Percentiles rank a stretch among this genome's conserved stretches.
Evolutionary conservation across 129 eudicot species (phyloP).

Genomic region (Saposhnikovia divaricata): DNA sequence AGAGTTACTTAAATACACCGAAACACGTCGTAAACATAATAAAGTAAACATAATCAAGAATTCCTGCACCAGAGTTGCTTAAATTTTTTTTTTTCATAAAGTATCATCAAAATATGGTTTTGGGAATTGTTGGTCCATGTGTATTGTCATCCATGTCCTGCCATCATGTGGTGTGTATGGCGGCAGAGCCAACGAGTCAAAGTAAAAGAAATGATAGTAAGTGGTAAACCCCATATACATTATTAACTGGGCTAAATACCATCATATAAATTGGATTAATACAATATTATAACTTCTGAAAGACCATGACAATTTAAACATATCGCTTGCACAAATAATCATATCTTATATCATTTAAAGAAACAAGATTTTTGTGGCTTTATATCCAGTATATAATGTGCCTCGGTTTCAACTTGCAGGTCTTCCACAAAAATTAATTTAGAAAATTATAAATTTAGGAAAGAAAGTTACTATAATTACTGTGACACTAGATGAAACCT

Average conservation of each 20-base stretch:
- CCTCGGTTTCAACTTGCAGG: not conserved
- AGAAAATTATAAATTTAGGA: not conserved
- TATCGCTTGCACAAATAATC: too few species aligned
- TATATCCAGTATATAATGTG: not conserved
- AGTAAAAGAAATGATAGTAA: not conserved
- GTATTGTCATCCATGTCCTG: not conserved
- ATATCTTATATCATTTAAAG: not conserved
- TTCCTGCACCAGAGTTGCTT: too few species aligned
- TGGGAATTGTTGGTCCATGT: too few species aligned
- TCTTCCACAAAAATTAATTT: not conserved
- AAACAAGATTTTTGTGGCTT: not conserved
- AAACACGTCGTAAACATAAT: too few species aligned
- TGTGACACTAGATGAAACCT: not conserved
- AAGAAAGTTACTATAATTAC: not conserved
- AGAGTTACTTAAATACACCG: too few species aligned
- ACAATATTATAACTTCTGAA: not conserved
- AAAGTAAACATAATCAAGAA: too few species aligned
- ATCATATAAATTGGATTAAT: too few species aligned
- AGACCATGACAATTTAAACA: not conserved
- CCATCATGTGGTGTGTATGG: not conserved
- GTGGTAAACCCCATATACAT: not conserved
- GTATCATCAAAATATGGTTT: not conserved
- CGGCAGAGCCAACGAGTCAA: too few species aligned
- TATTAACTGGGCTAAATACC: not conserved
- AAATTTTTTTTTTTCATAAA: too few species aligned